Evolutionary conservation across 1,284 basidiomycete species (phyloP).

Genomic region (Sanghuangporus baumii): DNA sequence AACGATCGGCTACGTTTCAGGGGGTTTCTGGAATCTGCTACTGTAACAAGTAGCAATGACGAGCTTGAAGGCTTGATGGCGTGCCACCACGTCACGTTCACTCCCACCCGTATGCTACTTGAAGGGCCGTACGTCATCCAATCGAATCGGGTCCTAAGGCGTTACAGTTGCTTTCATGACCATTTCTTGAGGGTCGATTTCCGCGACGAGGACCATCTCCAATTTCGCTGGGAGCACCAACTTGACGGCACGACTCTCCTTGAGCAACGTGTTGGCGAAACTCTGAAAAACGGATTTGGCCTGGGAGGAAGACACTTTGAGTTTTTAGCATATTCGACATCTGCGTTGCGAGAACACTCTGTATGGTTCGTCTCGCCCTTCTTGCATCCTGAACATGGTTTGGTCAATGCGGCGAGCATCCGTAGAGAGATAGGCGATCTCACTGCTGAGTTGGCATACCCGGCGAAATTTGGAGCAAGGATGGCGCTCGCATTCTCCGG

Average conservation of each 20-base stretch:
- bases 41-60: constrained; percentile 13
- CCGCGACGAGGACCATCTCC: constrained; percentile 67
- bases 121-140: constrained; percentile 69
- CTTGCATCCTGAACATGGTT: constrained; percentile 26
- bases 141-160: constrained; percentile 59
- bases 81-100: constrained; percentile 63
- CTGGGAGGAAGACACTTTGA: constrained; percentile 66
- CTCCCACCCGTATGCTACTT: constrained; percentile 62
- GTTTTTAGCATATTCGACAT: constrained; percentile 71
- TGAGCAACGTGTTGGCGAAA: constrained; percentile 51
- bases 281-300: constrained; percentile 59
- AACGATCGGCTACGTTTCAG: not conserved
- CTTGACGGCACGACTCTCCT: constrained; percentile 57
- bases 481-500: constrained; percentile 80
- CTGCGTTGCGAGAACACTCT: constrained; percentile 62
- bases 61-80: constrained; percentile 34
- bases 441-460: constrained; percentile 45
- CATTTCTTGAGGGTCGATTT: constrained; percentile 75
- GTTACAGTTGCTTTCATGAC: constrained; percentile 51
- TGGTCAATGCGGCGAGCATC: constrained; percentile 50
- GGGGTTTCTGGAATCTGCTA: constrained; percentile 1
- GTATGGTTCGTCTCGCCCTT: constrained; percentile 77
- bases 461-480: constrained; percentile 76
- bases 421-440: constrained; percentile 63
- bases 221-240: constrained; percentile 60